Evolutionary conservation across 805 yeast genomes (phyloP).

Genomic region (Yueomyces sinensis): DNA sequence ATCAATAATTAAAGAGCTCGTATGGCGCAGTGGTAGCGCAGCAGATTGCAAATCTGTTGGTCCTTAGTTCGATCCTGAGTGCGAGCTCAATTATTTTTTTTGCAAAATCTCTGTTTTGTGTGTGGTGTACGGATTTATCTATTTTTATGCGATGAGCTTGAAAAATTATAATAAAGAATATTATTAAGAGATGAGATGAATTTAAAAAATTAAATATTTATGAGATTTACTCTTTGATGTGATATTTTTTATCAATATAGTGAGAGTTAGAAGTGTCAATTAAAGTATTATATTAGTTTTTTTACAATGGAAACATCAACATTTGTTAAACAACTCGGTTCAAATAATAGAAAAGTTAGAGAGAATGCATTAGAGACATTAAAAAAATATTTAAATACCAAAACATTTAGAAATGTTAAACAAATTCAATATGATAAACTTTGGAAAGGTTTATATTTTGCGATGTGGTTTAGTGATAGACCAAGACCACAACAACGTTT

Average conservation of each 20-base stretch:
- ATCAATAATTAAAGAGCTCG: conserved; percentile 36
- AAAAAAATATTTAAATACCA: conserved; percentile 38
- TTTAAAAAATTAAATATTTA: too few relatives aligned
- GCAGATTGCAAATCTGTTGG: conserved; percentile 98
- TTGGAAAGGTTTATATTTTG: conserved; percentile 91
- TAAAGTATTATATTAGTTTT: background rate
- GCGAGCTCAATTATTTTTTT: conserved; percentile 40
- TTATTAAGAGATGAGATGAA: too few relatives aligned
- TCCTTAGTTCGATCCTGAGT: conserved; percentile 95
- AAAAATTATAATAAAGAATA: too few relatives aligned
- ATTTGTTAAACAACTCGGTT: conserved; percentile 72
- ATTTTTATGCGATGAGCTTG: too few relatives aligned
- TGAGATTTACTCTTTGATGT: background rate
- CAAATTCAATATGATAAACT: conserved; percentile 59
- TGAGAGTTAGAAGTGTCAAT: background rate
- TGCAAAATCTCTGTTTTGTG: background rate
- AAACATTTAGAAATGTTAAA: conserved; percentile 28
- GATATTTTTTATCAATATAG: background rate
- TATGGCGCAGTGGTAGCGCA: conserved; percentile 98
- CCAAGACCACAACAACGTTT: conserved; percentile 84
- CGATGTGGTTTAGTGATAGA: conserved; percentile 95
- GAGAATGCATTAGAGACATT: conserved; percentile 59
- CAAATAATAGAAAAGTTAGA: conserved; percentile 62
- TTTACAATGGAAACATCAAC: conserved; percentile 26
- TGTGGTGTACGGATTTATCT: too few relatives aligned